Base-by-base conservation (phyloP, 2,329 filamentous ascomycete genomes). In the Aspergillus quadricinctus region DNA sequence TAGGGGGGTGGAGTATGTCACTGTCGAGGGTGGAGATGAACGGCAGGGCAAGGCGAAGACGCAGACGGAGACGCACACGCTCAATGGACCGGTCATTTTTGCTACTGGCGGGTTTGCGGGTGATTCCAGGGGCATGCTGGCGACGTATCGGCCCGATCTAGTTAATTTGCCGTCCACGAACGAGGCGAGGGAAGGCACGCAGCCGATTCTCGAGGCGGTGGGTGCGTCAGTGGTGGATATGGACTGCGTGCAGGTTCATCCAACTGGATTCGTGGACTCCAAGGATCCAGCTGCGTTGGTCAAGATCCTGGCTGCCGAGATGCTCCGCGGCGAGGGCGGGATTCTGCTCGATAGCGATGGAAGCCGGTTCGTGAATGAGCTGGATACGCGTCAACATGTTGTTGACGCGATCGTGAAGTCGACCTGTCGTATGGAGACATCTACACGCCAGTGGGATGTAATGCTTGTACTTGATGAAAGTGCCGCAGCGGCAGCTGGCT, bases 301-400 rank as follows among this genome's bases (percentile, higher is more conserved):
- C 49, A 88, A 88, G 69, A 83, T 88, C 62, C 78, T 88, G 3
- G 84, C 84, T 0, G 85, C 85, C 0, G 85, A 88, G 68, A 76
- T 85, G 56, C 73, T 88, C 27, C 75, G 85, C 3, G 85, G 84
- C 0, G 84, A 87, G 63, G 85, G 85, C 0, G 85, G 84, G 0
- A 78, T 87, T 3, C 61, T 88, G 28, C 69, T 88, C 8, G 37
- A 56, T 14, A 49, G 29, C 0, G 52, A 61, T 8, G 83, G 83
- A 0, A 73, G 75, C 55, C 72, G 85, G 14, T 87, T 88, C 56
- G 73, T 86, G n/a, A 80, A 88, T 60, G 85, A 88, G 68, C 72
- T 87, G 61, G 76, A 81, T n/a, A 86, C 80, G 2, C 71, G 85
- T 3, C 82, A 86, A 52, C 72, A 79, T 4, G 77, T 87, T 9